Evolutionary conservation across 257 asterid genomes (phyloP), one percentile per base, ranked within the genome.

Genomic region (Primulina eburnea): DNA sequence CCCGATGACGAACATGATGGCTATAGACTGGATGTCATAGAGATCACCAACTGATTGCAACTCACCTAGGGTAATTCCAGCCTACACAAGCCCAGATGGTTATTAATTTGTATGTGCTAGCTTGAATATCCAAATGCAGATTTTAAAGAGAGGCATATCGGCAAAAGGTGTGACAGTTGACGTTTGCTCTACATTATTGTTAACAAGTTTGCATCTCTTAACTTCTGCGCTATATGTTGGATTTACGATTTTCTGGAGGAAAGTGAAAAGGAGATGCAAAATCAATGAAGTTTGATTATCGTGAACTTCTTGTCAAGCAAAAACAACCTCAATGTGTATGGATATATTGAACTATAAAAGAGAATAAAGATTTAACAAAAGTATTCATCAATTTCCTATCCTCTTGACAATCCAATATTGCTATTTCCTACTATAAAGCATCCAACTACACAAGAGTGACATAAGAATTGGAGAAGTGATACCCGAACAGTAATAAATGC

Each of bases 401-500:
- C 37, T 33, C 37, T 33, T 33, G 37, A 33, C 37, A 33, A 33
- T 33, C 37, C 37, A 33, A 33, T 33, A 33, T 33, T 33, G 7
- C 37, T 1, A 33, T 33, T 33, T 33, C 37, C 37, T 33, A 3
- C 37, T 33, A 33, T 6, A 35, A 64, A 58, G 20, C 21, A 50
- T 20, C 1, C 29, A 58, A 47, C 24, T 62, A 34, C 9, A 61
- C 8, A 65, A 56, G 7, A 59, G 8, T 17, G 16, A 17, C 16
- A 50, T 16, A 65, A 53, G 6, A 37, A 7, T 11, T 64, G 24
- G 38, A 76, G 75, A 76, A 80, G 62, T 72, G 40, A 57, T 87
- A 93, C 98, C 95, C 88, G 73, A 81, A 93, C 99, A 29, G 99
- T 93, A 66, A 93, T 89, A 52, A 82, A 93, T 72, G 99, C 92